Percentiles rank a stretch among this genome's conserved stretches.
Evolutionary conservation across 164 flowering plant genomes (phyloP).

Genomic region (Kingdonia uniflora): DNA sequence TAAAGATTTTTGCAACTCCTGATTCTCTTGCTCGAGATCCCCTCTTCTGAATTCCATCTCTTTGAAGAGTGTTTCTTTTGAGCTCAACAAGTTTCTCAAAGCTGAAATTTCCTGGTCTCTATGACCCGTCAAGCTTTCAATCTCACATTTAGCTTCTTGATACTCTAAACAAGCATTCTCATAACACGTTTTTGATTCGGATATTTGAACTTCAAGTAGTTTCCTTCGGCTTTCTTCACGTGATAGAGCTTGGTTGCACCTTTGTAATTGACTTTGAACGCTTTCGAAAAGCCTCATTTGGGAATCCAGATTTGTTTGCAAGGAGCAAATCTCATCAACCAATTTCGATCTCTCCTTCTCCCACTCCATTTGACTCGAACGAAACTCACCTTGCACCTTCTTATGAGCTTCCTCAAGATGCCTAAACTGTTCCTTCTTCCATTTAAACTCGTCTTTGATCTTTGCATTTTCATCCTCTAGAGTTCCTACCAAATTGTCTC

Average conservation of each 20-base stretch:
- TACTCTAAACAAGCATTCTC: slow-evolving; percentile 31
- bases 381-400: slow-evolving; percentile 32
- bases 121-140: slow-evolving; percentile 23
- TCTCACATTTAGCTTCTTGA: slow-evolving; percentile 31
- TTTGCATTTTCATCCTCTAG: slow-evolving; percentile 35
- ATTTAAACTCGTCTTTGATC: slow-evolving; percentile 39
- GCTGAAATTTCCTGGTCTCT: slow-evolving; percentile 43
- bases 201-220: slow-evolving; percentile 35
- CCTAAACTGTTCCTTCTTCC: slow-evolving; percentile 61
- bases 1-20: slow-evolving; percentile 33
- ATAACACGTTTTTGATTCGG: slow-evolving; percentile 27
- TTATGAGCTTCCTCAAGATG: slow-evolving; percentile 59
- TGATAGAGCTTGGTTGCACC: slow-evolving; percentile 55
- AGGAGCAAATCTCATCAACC: slow-evolving; percentile 29
- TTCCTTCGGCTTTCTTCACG: slow-evolving; percentile 56
- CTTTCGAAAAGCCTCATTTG: slow-evolving; percentile 31
- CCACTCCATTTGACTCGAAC: slow-evolving; percentile 37
- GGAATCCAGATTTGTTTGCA: slow-evolving; percentile 39
- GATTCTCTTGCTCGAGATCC: slow-evolving; percentile 44
- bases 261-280: slow-evolving; percentile 29
- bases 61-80: slow-evolving; percentile 29
- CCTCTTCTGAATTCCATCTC: slow-evolving; percentile 36
- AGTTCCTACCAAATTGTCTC: slow-evolving; percentile 25
- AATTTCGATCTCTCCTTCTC: slow-evolving; percentile 33
- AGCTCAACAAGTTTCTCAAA: slow-evolving; percentile 33